Base-by-base conservation (phyloP, 768 basidiomycete genomes). In the Russula griseocarnosa region DNA sequence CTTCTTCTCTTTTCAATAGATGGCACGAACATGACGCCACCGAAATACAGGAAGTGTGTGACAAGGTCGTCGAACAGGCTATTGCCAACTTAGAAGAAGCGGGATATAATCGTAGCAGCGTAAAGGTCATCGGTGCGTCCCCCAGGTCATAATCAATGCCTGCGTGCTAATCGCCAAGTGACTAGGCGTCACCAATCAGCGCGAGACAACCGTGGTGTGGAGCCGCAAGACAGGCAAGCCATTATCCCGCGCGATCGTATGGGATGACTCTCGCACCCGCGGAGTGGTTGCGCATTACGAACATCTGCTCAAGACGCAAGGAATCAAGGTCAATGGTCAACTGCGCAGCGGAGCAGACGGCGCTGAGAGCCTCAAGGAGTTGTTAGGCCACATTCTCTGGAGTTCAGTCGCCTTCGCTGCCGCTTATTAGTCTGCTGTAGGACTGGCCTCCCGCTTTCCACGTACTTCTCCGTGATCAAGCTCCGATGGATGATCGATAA, bases 381-480 rank as follows among this genome's bases (percentile, higher is more conserved):
- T 92, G 89, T 90, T 72, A 71, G 86, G 78, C 22, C 36, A 36
- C 69, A 13, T 14, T 46, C n/a, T 28, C 49, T 57, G n/a, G 51
- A 51, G 20, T 18, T 34, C 56, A 51, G 22, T 42, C 22, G 40
- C 40, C 40, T 10, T 5, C 46, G 26, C 57, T 44, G 34, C 51
- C 58, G 46, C 52, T 60, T 38, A 65, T 30, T 46, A 30, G 44
- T 61, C 53, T 53, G 36, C 53, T 55, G 32, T 67, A 96, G 92
- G 65, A 95, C 94, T 53, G 95, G 95, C 38, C 83, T 97, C 44
- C 91, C 90, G n/a, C 80, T 98, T 9, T 97, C 95, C 20, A 98
- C 97, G 0, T 99, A 99, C 77, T 99, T 99, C 77, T 97, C 95
- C 26, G 96, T 89, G 20, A 88, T 97, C 74, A 98, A 98, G 77